phyloP scores from a whole-genome alignment of 1,284 basidiomycete genomes.

The Calocybe gambosa region DNA sequence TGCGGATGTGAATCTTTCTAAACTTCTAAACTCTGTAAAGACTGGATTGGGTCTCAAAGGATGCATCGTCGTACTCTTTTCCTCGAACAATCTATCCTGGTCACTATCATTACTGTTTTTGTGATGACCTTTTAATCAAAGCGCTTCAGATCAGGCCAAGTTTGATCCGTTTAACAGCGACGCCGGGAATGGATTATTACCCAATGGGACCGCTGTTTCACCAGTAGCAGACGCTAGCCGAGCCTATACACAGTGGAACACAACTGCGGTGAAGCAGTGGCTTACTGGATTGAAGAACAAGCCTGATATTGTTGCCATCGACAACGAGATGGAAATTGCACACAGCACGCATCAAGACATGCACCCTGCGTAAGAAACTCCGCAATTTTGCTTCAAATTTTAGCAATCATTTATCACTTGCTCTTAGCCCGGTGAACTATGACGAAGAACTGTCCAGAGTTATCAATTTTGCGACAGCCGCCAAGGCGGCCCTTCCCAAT shows the following conservation, averaged over 20 bases:
- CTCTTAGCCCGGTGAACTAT: constrained; percentile 31
- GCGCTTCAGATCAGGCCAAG: constrained; percentile 29
- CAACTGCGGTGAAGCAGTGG: constrained; percentile 35
- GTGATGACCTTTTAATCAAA: not conserved
- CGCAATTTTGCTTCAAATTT: not conserved
- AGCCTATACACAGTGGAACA: constrained; percentile 42
- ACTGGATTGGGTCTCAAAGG: constrained; percentile 49
- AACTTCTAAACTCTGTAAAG: constrained; percentile 21
- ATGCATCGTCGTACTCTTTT: constrained; percentile 43
- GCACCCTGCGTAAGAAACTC: constrained; percentile 34
- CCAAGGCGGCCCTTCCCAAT: constrained; percentile 37
- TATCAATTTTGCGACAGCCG: constrained; percentile 31
- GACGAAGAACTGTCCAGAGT: constrained; percentile 46
- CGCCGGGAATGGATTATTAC: constrained; percentile 38
- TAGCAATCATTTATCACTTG: not conserved
- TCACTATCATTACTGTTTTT: constrained; percentile 11
- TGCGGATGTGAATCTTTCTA: not conserved
- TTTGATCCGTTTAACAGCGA: constrained; percentile 42
- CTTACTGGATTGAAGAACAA: constrained; percentile 37
- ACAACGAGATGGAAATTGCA: constrained; percentile 52
- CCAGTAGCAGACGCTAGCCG: constrained; percentile 29
- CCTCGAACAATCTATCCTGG: constrained; percentile 36
- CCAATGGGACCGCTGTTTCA: constrained; percentile 37
- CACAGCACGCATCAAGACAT: constrained; percentile 45
- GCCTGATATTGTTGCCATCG: constrained; percentile 39